phyloP scores from a whole-genome alignment of 495 filamentous ascomycete genomes.

The Hypoxylon fuscum region DNA sequence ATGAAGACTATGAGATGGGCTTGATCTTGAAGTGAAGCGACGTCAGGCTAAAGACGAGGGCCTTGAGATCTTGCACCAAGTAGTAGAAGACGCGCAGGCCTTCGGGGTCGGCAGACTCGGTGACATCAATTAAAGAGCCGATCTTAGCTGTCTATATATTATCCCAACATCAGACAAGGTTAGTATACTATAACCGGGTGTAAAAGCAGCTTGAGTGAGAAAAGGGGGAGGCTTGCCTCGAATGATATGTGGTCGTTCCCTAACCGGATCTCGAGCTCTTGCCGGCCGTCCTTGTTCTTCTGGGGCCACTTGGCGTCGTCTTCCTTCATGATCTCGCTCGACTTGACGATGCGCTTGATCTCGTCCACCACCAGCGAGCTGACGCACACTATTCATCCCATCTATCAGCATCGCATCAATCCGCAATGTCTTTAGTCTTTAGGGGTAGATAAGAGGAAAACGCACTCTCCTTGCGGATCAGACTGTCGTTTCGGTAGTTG shows the following conservation, averaged over 20 bases:
- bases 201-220: too few species aligned
- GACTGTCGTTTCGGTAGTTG: slow-evolving; percentile 97
- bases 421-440: too few species aligned
- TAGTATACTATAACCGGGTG: too few species aligned
- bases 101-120: slow-evolving; percentile 94
- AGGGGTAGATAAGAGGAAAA: slow-evolving; percentile 1
- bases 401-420: too few species aligned
- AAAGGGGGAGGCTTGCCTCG: slow-evolving; percentile 68
- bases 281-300: slow-evolving; percentile 98
- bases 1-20: slow-evolving; percentile 73
- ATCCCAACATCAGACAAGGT: slow-evolving; percentile 36
- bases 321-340: slow-evolving; percentile 99
- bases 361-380: slow-evolving; percentile 91
- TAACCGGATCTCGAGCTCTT: slow-evolving; percentile 94
- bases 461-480: slow-evolving; percentile 99
- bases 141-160: slow-evolving; percentile 94
- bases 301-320: slow-evolving; percentile 99
- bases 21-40: slow-evolving; percentile 98
- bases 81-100: slow-evolving; percentile 99
- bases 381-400: slow-evolving; percentile 79
- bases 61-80: slow-evolving; percentile 96
- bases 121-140: slow-evolving; percentile 95
- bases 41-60: slow-evolving; percentile 94
- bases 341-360: slow-evolving; percentile 96
- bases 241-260: slow-evolving; percentile 98